phyloP scores from a whole-genome alignment of 2,329 filamentous ascomycete genomes.

The Arthrobotrys entomopaga region DNA sequence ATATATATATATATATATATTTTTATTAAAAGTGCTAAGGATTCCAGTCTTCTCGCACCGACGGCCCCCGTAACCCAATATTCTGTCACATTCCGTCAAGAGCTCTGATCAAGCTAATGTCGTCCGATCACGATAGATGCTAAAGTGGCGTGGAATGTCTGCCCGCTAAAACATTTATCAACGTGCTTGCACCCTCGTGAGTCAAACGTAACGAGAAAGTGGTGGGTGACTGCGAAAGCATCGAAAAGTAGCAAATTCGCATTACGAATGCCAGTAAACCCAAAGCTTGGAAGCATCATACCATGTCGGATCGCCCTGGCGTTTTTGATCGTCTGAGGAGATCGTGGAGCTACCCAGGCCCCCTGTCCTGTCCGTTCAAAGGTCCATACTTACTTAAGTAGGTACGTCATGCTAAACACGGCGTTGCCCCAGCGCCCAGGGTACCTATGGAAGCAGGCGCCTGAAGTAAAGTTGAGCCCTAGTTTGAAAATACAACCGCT shows the following conservation, averaged over 20 bases:
- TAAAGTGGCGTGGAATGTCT: slow-evolving; percentile 27
- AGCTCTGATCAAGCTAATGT: slow-evolving; percentile 6
- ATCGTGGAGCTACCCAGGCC: slow-evolving; percentile 13
- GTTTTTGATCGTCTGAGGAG: slow-evolving; percentile 6
- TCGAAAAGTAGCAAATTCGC: slow-evolving; percentile 40
- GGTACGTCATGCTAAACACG: slow-evolving; percentile 42
- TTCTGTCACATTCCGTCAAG: not conserved
- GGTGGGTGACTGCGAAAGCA: slow-evolving; percentile 1
- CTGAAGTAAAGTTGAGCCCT: not conserved
- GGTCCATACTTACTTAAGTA: not conserved
- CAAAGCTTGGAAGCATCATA: slow-evolving; percentile 12
- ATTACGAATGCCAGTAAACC: slow-evolving; percentile 39
- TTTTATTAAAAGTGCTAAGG: too few species aligned
- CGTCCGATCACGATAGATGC: not conserved
- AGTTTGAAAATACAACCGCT: too few species aligned
- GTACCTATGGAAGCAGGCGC: not conserved
- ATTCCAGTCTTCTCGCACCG: slow-evolving; percentile 15
- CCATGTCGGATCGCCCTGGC: slow-evolving; percentile 34
- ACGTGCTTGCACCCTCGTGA: slow-evolving; percentile 32
- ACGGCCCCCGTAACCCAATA: slow-evolving; percentile 28
- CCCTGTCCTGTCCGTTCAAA: too few species aligned
- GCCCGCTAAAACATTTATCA: slow-evolving; percentile 13
- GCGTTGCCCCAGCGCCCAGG: not conserved
- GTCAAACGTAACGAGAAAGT: slow-evolving; percentile 6
- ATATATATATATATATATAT: too few species aligned